Evolutionary conservation across 257 asterid species (phyloP).

Genomic region (Rehmannia glutinosa): DNA sequence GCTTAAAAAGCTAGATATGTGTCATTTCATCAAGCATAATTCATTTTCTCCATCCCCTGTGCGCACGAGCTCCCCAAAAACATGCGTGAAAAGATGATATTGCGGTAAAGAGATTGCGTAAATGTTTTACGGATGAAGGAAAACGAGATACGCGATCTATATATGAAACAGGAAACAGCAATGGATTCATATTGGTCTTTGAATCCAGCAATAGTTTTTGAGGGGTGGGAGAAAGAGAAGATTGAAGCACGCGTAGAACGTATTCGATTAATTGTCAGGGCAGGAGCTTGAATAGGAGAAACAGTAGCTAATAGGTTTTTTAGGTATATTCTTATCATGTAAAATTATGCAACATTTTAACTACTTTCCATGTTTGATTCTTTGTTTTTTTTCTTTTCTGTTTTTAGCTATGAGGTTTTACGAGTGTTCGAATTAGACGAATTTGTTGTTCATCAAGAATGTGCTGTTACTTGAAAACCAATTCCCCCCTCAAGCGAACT

Average conservation of each 20-base stretch:
- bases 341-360: too few species aligned
- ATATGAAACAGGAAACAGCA: background rate
- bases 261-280: background rate
- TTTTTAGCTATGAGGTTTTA: too few species aligned
- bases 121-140: conserved; percentile 1
- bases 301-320: too few species aligned
- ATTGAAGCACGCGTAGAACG: background rate
- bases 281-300: conserved; percentile 9
- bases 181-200: background rate
- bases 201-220: conserved; percentile 5
- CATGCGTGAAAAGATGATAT: background rate
- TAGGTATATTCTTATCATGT: too few species aligned
- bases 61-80: background rate
- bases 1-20: too few species aligned
- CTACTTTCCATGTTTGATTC: background rate
- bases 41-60: background rate
- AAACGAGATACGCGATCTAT: background rate
- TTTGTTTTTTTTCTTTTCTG: background rate
- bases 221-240: conserved; percentile 13
- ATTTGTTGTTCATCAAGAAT: too few species aligned
- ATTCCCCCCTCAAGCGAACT: too few species aligned
- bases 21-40: conserved; percentile 13
- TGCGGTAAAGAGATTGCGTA: background rate
- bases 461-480: too few species aligned
- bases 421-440: too few species aligned